phyloP scores from a whole-genome alignment of 208 protist genomes.

The Balamuthia mandrillaris region DNA sequence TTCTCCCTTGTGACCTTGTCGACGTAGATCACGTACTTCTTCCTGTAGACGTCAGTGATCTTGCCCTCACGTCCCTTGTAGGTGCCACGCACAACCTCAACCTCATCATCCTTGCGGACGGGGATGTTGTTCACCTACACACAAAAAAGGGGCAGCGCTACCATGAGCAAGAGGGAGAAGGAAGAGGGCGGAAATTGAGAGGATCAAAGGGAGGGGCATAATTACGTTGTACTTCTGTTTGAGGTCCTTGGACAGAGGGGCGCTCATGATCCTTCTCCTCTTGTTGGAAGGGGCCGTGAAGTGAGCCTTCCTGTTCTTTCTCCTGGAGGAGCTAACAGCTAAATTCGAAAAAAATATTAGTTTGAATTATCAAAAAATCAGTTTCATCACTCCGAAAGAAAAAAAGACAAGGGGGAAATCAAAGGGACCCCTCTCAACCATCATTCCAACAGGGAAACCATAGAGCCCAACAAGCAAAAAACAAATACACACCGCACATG shows the following conservation, averaged over 20 bases:
- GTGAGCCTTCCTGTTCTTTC: conserved; percentile 97
- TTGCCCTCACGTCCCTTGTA: conserved; percentile 95
- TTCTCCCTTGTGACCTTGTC: conserved; percentile 96
- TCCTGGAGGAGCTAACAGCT: conserved; percentile 80
- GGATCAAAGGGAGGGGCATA: not conserved
- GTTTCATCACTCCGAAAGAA: too few relatives aligned
- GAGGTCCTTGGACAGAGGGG: conserved; percentile 97
- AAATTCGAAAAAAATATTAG: too few relatives aligned
- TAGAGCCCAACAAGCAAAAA: too few relatives aligned
- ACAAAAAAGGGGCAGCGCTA: conserved; percentile 5
- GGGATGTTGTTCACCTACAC: conserved; percentile 89
- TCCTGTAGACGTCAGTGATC: conserved; percentile 94
- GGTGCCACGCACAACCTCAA: conserved; percentile 85
- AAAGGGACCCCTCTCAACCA: too few relatives aligned
- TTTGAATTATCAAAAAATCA: too few relatives aligned
- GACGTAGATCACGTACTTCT: conserved; percentile 98
- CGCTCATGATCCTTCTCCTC: conserved; percentile 95
- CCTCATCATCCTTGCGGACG: conserved; percentile 98
- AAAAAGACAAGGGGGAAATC: too few relatives aligned
- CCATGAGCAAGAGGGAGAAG: not conserved
- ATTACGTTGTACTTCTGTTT: conserved; percentile 94
- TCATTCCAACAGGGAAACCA: too few relatives aligned
- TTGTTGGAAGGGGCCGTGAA: conserved; percentile 92
- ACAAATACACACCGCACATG: too few relatives aligned
- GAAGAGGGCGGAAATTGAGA: not conserved